phyloP scores from a whole-genome alignment of 2,329 filamentous ascomycete genomes.

The Hirsutella thompsonii region DNA sequence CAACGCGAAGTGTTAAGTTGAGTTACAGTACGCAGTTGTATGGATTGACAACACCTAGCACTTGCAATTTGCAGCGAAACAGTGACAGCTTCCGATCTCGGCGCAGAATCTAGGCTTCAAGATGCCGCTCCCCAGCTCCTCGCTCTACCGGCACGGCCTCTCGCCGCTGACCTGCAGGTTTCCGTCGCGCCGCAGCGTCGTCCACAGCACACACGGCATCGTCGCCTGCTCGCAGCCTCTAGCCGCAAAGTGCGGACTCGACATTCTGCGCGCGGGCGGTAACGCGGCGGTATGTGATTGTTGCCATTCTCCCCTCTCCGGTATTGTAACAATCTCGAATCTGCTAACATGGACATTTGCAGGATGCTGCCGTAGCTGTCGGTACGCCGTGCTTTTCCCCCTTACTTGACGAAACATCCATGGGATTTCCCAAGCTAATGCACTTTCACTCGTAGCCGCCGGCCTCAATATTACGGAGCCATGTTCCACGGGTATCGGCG shows the following conservation, averaged over 20 bases:
- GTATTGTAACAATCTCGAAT: background rate
- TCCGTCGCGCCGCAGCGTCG: conserved; percentile 73
- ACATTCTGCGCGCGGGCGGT: conserved; percentile 73
- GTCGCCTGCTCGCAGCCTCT: conserved; percentile 83
- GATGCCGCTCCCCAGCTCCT: conserved; percentile 35
- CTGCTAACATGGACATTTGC: background rate
- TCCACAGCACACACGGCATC: conserved; percentile 87
- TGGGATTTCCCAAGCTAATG: background rate
- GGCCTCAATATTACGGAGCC: conserved; percentile 91
- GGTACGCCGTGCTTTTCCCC: conserved; percentile 29
- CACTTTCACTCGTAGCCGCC: conserved; percentile 44
- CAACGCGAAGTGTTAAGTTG: no score
- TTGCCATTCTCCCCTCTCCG: background rate
- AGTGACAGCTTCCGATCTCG: no score
- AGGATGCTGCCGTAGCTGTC: conserved; percentile 95
- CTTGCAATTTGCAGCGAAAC: no score
- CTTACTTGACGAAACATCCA: background rate
- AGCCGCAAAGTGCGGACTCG: conserved; percentile 76
- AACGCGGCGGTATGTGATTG: conserved; percentile 74
- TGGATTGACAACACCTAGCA: no score
- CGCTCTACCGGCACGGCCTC: conserved; percentile 31
- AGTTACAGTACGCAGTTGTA: no score
- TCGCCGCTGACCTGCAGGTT: conserved; percentile 48
- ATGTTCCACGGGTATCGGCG: conserved; percentile 84
- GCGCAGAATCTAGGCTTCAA: background rate